Base-by-base conservation (phyloP, 202 grass and related monocot species). In the Elaeis oleifera region DNA sequence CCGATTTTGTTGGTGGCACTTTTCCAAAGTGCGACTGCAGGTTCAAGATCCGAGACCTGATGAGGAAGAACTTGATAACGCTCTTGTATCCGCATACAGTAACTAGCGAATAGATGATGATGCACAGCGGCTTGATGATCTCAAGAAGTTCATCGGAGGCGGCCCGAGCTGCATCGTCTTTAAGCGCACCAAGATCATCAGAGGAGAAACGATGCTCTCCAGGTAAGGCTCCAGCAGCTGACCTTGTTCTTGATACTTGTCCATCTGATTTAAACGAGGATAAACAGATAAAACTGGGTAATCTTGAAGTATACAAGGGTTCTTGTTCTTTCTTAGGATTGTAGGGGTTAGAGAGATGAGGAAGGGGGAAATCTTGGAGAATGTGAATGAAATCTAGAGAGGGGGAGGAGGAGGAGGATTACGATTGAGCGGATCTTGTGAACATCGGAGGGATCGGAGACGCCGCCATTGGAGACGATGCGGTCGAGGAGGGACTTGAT, bases 191-290 rank as follows among this genome's bases (percentile, higher is more conserved):
- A 88, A 74, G 0, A 58, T 65, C 91, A 96, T 91, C 67, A 96
- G 56, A 29, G 84, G 91, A 44, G 81, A 80, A 53, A 90, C 69
- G 48, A 96, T 91, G 50, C 26, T 56, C 76, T 90, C 87, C 58
- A 96, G 68, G 79, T 88, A 96, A 70, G 91, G 84, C 76, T 96
- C 91, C 19, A 96, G 81, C 74, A 96, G 78, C 57, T 96, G 91
- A 7, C 87, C 91, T 70, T 90, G 87, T 73, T 96, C 76, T 85
- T 96, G 91, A 81, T 96, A 96, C 76, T 96, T 90, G 73, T 85
- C 91, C 87, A 96, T 90, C 91, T 96, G 78, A 63, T 69, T 51
- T 53, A 20, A 32, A 5, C 48, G 49, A 36, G n/a, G 31, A 44
- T 16, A 21, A 44, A 18, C 60, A 14, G 61, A 36, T 5, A 58